These are phyloP conservation scores for Stemphylium lycopersici DNA, from an alignment of 2,329 filamentous ascomycete species.

Conservation along the genomic window DNA sequence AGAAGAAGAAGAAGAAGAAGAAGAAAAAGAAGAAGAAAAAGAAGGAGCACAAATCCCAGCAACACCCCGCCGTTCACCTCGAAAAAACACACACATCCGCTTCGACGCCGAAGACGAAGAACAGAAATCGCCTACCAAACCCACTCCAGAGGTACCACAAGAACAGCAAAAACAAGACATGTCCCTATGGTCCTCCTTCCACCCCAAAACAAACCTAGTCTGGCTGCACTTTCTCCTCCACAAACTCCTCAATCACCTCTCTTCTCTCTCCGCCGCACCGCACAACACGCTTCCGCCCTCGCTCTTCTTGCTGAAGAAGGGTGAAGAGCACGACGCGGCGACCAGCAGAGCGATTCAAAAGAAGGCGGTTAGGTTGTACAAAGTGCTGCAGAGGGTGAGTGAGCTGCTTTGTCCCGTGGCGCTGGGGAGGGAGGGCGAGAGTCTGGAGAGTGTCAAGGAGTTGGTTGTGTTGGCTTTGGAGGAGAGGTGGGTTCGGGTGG, in stretches of 20 bases:
- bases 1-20: background rate
- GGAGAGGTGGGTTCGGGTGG: conserved; percentile 43
- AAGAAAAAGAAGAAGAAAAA: background rate
- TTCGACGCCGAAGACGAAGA: conserved; percentile 18
- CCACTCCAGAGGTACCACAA: background rate
- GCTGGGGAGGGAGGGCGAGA: conserved; percentile 28
- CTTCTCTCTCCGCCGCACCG: conserved; percentile 8
- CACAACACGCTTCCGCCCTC: conserved; percentile 5
- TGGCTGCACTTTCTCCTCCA: conserved; percentile 68
- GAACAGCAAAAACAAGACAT: conserved; percentile 5
- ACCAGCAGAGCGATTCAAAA: conserved; percentile 31
- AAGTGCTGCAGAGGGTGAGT: conserved; percentile 45
- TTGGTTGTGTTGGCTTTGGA: conserved; percentile 43
- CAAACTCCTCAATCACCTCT: conserved; percentile 57
- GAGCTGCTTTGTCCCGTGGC: conserved; percentile 49
- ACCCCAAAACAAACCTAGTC: conserved; percentile 66
- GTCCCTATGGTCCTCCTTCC: conserved; percentile 58
- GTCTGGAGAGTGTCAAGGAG: conserved; percentile 41
- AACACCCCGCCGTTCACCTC: conserved; percentile 30
- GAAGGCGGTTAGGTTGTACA: conserved; percentile 48
- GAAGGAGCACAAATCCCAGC: background rate
- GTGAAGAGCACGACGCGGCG: conserved; percentile 15
- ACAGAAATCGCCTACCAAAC: too few species aligned
- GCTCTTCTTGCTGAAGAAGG: background rate
- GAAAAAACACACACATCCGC: conserved; percentile 39